Evolutionary conservation across 2,329 filamentous ascomycete genomes (phyloP), one percentile per base, ranked within the genome.

Genomic region (Chaetothyriales sp.): DNA sequence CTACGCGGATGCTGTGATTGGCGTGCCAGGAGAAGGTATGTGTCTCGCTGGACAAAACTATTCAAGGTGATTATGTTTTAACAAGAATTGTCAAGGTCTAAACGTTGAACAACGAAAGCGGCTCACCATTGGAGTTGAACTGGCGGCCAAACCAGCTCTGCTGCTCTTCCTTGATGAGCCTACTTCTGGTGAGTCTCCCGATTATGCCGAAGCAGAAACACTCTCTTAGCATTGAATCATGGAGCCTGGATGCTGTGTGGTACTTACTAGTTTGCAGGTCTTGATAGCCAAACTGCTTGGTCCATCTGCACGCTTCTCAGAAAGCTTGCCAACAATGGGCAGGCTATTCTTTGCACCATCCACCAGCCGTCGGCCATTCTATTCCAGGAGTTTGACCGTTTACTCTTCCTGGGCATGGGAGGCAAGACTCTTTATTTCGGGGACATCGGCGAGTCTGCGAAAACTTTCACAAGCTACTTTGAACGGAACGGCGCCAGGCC

Each of bases 101-200:
- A 77, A 77, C 49, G 74, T 78, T 18, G 79, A 81, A 62, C 78
- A 82, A 63, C 73, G 79, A 20, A 81, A 81, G 64, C 84, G 86
- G 61, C 75, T 95, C 7, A 95, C 89, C 0, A 95, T 95, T 56
- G 90, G 87, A 67, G 89, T 96, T 15, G 90, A 96, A 65, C 76
- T 86, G 1, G 81, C 80, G 5, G 81, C 81, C 0, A 79, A 83
- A 59, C 81, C 81, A 0, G 77, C 74, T 18, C 71, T 84, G 1
- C 68, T 84, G 0, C 72, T 85, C 36, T 85, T 85, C 68, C 65
- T 85, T 12, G 81, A 85, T 59, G 81, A 85, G 59, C 81, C 81
- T 1, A 84, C 81, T 0, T 80, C 76, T 50, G 80, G 81, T 50
- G 72, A 43, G 18, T 43, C 18, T 43, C 42, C 9, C n/a, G 10